Evolutionary conservation across 768 basidiomycete genomes (phyloP).

Genomic region (Mrakia frigida): DNA sequence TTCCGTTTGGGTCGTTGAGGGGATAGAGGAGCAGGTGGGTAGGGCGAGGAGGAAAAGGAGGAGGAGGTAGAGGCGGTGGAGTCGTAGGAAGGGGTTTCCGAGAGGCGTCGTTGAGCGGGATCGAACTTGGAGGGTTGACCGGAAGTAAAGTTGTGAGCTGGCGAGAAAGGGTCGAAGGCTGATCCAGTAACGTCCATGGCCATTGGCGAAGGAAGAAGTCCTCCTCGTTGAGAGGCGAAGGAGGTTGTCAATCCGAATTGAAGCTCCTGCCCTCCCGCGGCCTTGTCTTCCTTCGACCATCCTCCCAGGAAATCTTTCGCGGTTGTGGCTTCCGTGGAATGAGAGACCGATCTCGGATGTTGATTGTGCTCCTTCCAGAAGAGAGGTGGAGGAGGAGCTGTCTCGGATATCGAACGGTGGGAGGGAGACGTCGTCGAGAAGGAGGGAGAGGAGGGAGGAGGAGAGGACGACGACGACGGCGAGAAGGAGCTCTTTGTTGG

Average conservation of each 20-base stretch:
- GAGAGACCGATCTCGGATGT: neutral
- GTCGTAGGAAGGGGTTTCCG: neutral
- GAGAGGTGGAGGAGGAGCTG: neutral
- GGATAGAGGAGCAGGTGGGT: neutral
- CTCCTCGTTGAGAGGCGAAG: no score
- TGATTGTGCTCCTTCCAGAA: neutral
- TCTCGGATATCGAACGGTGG: neutral
- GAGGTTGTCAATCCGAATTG: neutral
- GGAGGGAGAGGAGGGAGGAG: neutral
- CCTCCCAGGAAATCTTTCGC: neutral
- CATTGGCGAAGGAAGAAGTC: conserved; percentile 7
- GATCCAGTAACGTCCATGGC: neutral
- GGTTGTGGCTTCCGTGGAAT: neutral
- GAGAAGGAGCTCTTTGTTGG: neutral
- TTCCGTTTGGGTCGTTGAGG: neutral
- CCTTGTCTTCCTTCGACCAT: no score
- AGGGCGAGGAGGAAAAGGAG: neutral
- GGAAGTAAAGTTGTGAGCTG: neutral
- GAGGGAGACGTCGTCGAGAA: neutral
- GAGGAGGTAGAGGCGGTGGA: conserved; percentile 2
- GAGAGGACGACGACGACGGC: neutral
- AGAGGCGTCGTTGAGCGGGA: neutral
- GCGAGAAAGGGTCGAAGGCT: neutral
- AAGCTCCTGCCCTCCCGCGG: neutral
- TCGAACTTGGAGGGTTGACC: neutral